Conservation (phyloP, 805 yeast species). For the Cyberlindnera suaveolens region DNA sequence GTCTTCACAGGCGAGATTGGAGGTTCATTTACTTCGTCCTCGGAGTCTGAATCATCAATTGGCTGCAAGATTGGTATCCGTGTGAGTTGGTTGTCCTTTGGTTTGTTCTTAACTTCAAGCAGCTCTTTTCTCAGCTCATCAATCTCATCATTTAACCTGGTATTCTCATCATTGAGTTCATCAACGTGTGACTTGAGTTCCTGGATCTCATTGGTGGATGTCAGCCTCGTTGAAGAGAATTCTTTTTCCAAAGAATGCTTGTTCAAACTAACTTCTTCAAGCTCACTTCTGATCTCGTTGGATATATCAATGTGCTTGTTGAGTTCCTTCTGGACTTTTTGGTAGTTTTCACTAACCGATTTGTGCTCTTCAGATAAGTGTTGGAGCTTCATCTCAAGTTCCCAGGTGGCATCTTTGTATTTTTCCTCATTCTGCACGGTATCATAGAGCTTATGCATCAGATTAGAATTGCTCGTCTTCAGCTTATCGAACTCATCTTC, state of each 20-base stretch:
- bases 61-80: constrained; percentile 22
- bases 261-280: constrained; percentile 40
- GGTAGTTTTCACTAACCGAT: constrained; percentile 36
- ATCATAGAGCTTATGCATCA: constrained; percentile 21
- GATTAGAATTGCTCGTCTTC: constrained; percentile 14
- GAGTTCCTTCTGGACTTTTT: constrained; percentile 34
- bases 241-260: constrained; percentile 35
- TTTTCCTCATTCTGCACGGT: constrained; percentile 34
- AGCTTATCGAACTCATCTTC: constrained; percentile 36
- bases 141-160: constrained; percentile 41
- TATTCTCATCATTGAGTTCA: constrained; percentile 66
- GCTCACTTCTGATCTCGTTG: constrained; percentile 36
- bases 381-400: constrained; percentile 48
- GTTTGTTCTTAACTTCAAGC: constrained; percentile 13
- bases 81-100: constrained; percentile 9
- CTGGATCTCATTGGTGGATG: constrained; percentile 36
- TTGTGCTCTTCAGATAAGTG: constrained; percentile 27
- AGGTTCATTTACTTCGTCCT: constrained; percentile 33
- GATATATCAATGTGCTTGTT: constrained; percentile 32
- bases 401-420: constrained; percentile 59
- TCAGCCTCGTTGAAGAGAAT: constrained; percentile 29
- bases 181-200: constrained; percentile 47
- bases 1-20: constrained; percentile 29
- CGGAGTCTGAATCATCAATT: constrained; percentile 25
- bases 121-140: constrained; percentile 19